Percentiles rank a stretch among this genome's conserved stretches.
Evolutionary conservation across 2,329 filamentous ascomycete genomes (phyloP).

Genomic region (Aspergillus neoniger): DNA sequence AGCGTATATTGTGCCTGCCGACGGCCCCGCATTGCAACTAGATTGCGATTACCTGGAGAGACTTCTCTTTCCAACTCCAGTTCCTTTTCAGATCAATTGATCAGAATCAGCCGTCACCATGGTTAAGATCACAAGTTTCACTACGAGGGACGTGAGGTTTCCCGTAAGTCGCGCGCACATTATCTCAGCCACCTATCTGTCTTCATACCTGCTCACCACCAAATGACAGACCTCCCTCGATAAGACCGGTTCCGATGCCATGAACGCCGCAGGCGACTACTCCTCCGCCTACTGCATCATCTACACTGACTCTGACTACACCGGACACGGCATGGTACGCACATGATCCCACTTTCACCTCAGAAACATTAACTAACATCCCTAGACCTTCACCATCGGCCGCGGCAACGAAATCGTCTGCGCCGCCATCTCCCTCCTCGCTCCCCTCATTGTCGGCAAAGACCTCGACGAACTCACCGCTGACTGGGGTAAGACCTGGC

Average conservation of each 20-base stretch:
- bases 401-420: slow-evolving; percentile 93
- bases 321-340: slow-evolving; percentile 47
- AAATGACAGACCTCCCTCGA: slow-evolving; percentile 74
- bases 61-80: not conserved
- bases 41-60: slow-evolving; percentile 6
- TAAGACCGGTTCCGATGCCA: slow-evolving; percentile 94
- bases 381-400: slow-evolving; percentile 49
- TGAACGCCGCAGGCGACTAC: slow-evolving; percentile 93
- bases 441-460: slow-evolving; percentile 72
- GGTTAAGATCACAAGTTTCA: slow-evolving; percentile 72
- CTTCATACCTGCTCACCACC: slow-evolving; percentile 6
- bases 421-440: slow-evolving; percentile 76
- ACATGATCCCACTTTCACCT: not conserved
- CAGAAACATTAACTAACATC: too few species aligned
- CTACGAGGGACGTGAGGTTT: slow-evolving; percentile 73
- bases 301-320: slow-evolving; percentile 66
- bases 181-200: not conserved
- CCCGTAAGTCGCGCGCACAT: slow-evolving; percentile 48
- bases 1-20: not conserved
- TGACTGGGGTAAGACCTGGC: slow-evolving; percentile 87
- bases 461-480: slow-evolving; percentile 74
- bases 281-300: slow-evolving; percentile 93
- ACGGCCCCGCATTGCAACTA: not conserved
- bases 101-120: slow-evolving; percentile 29
- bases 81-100: not conserved